Conservation (phyloP, 495 filamentous ascomycete genomes). For the Trichoderma reesei region DNA sequence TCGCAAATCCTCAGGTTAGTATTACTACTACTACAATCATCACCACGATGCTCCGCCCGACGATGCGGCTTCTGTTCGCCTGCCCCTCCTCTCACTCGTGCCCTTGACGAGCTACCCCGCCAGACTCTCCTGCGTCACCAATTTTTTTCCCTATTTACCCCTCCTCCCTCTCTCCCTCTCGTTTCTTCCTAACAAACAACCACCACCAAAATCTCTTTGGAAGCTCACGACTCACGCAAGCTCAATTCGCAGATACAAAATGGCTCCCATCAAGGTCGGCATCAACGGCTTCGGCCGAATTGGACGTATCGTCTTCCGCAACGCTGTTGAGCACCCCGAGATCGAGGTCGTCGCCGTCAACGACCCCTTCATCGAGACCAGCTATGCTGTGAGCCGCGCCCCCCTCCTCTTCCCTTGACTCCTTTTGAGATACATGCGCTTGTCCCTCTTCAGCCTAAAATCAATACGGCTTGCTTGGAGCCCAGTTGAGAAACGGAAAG, state of each 20-base stretch:
- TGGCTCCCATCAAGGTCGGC: slow-evolving; percentile 59
- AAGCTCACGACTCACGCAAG: slow-evolving; percentile 1
- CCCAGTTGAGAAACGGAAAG: neutral
- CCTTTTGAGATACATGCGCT: no score
- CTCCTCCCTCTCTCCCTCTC: neutral
- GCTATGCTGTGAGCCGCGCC: slow-evolving; percentile 77
- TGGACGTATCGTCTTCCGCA: slow-evolving; percentile 76
- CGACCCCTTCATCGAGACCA: slow-evolving; percentile 97
- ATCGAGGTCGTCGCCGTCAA: slow-evolving; percentile 93
- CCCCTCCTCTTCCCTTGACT: neutral
- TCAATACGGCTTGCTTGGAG: neutral
- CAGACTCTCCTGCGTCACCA: neutral
- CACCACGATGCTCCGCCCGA: neutral
- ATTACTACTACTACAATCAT: neutral
- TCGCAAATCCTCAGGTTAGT: slow-evolving; percentile 1
- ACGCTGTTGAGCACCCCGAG: slow-evolving; percentile 72
- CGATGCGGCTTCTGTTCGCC: neutral
- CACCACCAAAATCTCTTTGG: neutral
- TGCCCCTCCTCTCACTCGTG: neutral
- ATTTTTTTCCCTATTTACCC: slow-evolving; percentile 10
- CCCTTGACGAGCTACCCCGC: neutral
- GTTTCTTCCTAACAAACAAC: neutral
- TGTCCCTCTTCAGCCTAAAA: neutral
- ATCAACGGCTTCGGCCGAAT: slow-evolving; percentile 99
- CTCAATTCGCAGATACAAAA: slow-evolving; percentile 14